Base-by-base conservation (phyloP, 148 eudicot species). In the Bassia scoparia region DNA sequence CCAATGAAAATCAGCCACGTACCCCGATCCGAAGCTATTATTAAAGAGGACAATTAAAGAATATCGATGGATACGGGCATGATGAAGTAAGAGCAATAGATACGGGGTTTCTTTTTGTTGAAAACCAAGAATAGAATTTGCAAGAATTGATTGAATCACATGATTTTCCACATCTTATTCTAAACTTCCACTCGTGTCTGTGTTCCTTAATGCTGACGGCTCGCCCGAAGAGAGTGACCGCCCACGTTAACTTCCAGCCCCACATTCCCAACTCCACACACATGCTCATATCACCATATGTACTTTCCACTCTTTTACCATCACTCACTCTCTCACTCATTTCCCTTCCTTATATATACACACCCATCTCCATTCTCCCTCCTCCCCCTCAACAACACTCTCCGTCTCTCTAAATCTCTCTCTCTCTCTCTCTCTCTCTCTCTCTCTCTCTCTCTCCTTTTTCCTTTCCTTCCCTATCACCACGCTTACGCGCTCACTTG, bases 131-230 rank as follows among this genome's bases (percentile, higher is more conserved):
- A 59, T 46, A n/a, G n/a, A n/a, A n/a, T n/a, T n/a, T 56, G 4
- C 12, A 50, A 24, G 6, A 71, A 70, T 70, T 67, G 69, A 65
- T 54, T 21, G 64, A 17, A 46, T 69, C 76, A 74, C 74, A 81
- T 81, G 76, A 70, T 69, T 37, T n/a, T 44, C 49, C 12, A 66
- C 38, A 65, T 59, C 72, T 60, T 59, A 24, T 14, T 43, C 58
- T 31, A 29, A 9, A 41, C 34, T 26, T 24, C 52, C 75, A 24
- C 68, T 66, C 65, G 60, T 70, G 76, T 73, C 37, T 2, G 35
- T 68, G 71, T 81, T 78, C 60, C 84, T 81, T 81, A 60, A 68
- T 33, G 76, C 78, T 78, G 74, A 81, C 84, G 84, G 76, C 74
- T 78, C 84, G 48, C 68, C 61, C 70, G 16, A 79, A 61, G 50